A percentile compares a stretch with the other conserved stretches of the same genome.
Evolutionary conservation across 495 filamentous ascomycete species (phyloP).

Genomic region (Coniosporium apollinis): DNA sequence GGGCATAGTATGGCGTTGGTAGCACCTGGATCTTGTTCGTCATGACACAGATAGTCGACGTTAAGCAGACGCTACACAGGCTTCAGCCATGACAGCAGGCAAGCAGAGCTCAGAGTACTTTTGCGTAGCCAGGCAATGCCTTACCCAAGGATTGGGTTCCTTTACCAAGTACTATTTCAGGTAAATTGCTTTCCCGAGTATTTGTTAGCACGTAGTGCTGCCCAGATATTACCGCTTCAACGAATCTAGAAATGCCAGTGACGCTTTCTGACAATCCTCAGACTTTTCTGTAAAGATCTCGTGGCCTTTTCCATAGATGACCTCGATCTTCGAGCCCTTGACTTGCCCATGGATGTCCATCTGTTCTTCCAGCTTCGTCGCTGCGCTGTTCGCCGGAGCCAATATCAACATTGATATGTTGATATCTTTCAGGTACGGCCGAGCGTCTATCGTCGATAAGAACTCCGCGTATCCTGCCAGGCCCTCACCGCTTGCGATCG

Average conservation of each 20-base stretch:
- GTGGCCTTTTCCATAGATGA: constrained; percentile 10
- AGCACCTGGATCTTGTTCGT: too few species aligned
- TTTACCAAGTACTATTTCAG: too few species aligned
- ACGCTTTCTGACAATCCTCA: constrained; percentile 11
- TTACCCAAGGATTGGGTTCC: too few species aligned
- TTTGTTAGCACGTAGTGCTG: too few species aligned
- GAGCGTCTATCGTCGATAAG: constrained; percentile 11
- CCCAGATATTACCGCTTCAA: too few species aligned
- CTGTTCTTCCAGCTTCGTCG: constrained; percentile 11
- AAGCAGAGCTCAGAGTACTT: too few species aligned
- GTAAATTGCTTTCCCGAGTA: too few species aligned
- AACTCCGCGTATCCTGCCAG: constrained; percentile 13
- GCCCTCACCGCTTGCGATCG: constrained; percentile 7
- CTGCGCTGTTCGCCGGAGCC: constrained; percentile 11
- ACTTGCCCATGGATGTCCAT: constrained; percentile 4
- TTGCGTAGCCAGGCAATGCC: too few species aligned
- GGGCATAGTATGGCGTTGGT: too few species aligned
- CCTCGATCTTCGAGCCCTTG: constrained; percentile 4
- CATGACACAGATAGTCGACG: too few species aligned
- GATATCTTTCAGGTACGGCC: constrained; percentile 11
- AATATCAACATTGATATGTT: constrained; percentile 12
- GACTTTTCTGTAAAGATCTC: constrained; percentile 16
- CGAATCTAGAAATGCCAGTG: constrained; percentile 5
- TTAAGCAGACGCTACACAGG: too few species aligned
- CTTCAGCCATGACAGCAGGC: too few species aligned